phyloP scores from a whole-genome alignment of 768 basidiomycete genomes.

The Lentinus brumalis region DNA sequence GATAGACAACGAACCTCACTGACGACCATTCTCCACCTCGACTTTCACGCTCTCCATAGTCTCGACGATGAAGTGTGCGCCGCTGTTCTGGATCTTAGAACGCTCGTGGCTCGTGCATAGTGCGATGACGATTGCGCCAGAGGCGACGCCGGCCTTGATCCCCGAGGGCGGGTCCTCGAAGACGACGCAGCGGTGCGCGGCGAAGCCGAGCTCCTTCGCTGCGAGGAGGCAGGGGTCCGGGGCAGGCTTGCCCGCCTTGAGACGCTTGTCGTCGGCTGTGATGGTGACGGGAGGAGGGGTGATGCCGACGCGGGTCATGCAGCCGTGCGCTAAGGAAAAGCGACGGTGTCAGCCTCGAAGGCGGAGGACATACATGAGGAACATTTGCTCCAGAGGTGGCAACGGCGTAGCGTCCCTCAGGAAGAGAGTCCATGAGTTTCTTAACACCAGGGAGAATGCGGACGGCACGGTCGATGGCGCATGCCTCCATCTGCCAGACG shows the following conservation, averaged over 20 bases:
- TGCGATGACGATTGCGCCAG: conserved; percentile 72
- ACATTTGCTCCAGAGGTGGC: conserved; percentile 69
- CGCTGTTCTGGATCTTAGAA: conserved; percentile 51
- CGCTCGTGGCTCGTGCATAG: conserved; percentile 73
- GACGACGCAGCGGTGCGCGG: conserved; percentile 65
- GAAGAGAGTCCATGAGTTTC: conserved; percentile 64
- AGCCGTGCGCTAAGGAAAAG: conserved; percentile 52
- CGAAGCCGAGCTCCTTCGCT: conserved; percentile 56
- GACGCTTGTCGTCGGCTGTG: conserved; percentile 74
- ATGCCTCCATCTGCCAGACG: conserved; percentile 59
- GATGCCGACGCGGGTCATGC: conserved; percentile 71
- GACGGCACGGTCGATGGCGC: conserved; percentile 58
- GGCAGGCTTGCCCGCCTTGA: conserved; percentile 64
- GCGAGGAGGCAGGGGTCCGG: conserved; percentile 67
- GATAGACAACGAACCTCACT: conserved; percentile 47
- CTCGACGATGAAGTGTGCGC: conserved; percentile 57
- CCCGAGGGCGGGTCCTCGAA: conserved; percentile 74
- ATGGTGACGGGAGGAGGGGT: conserved; percentile 66
- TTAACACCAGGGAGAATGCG: conserved; percentile 71
- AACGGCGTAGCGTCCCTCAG: conserved; percentile 66
- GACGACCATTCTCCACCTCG: conserved; percentile 40
- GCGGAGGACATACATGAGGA: conserved; percentile 19
- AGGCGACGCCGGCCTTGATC: conserved; percentile 71
- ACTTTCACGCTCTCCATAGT: conserved; percentile 54
- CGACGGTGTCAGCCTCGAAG: conserved; percentile 10